Evolutionary conservation across 805 yeast genomes (phyloP).

Genomic region (Maudiozyma turicensis): DNA sequence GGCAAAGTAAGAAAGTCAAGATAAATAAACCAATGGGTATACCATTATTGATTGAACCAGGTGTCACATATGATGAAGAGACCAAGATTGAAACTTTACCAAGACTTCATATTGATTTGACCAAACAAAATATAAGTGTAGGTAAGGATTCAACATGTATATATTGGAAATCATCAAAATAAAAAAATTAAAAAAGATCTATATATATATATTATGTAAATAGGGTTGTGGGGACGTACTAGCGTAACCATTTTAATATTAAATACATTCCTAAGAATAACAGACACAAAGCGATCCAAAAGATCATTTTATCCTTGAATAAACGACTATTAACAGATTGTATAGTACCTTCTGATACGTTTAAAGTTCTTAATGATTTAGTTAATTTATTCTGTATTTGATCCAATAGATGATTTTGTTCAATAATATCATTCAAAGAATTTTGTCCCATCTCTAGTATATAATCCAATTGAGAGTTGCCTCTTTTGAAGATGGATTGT

Average conservation of each 20-base stretch:
- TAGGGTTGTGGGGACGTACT: slow-evolving; percentile 1
- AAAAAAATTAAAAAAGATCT: not conserved
- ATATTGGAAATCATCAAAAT: slow-evolving; percentile 36
- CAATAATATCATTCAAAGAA: slow-evolving; percentile 77
- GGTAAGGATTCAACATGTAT: slow-evolving; percentile 56
- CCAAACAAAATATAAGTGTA: slow-evolving; percentile 51
- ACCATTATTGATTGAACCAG: slow-evolving; percentile 44
- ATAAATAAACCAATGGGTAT: slow-evolving; percentile 36
- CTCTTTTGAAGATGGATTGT: slow-evolving; percentile 48
- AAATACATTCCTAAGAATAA: slow-evolving; percentile 57
- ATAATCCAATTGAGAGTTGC: slow-evolving; percentile 77
- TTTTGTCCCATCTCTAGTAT: slow-evolving; percentile 82
- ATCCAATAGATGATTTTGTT: slow-evolving; percentile 66
- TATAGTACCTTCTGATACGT: slow-evolving; percentile 80
- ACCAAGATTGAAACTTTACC: not conserved
- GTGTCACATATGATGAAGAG: slow-evolving; percentile 7
- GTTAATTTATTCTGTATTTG: slow-evolving; percentile 54
- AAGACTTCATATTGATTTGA: slow-evolving; percentile 28
- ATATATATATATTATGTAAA: not conserved
- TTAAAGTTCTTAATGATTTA: slow-evolving; percentile 66
- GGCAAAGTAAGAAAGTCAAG: slow-evolving; percentile 33
- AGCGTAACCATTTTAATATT: slow-evolving; percentile 57
- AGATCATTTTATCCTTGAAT: slow-evolving; percentile 75
- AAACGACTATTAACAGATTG: slow-evolving; percentile 71
- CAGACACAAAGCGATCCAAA: slow-evolving; percentile 61